Conservation (phyloP, 2,329 filamentous ascomycete species). For the Colletotrichum agaves region DNA sequence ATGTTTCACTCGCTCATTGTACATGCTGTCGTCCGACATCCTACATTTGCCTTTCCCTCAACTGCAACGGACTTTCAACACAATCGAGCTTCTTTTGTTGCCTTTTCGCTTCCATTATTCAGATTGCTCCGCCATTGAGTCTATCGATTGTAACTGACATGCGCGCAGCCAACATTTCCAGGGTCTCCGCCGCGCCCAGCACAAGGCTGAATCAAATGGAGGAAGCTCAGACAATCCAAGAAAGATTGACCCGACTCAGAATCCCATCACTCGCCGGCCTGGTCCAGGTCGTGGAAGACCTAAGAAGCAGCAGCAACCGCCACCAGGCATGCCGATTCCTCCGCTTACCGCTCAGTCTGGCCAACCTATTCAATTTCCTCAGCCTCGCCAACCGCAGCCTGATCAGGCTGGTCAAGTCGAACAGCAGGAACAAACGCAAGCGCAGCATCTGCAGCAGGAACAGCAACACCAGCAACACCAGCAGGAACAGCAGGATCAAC, state of each 20-base stretch:
- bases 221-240: constrained; percentile 47
- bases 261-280: constrained; percentile 70
- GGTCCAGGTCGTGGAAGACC: constrained; percentile 67
- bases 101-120: not conserved
- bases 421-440: not conserved
- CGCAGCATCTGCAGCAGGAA: no score
- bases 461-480: no score
- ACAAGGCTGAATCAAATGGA: constrained; percentile 59
- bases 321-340: constrained; percentile 34
- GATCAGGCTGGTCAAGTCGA: constrained; percentile 31
- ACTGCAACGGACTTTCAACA: not conserved
- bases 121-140: not conserved
- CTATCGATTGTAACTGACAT: constrained; percentile 8
- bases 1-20: not conserved
- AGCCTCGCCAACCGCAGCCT: constrained; percentile 10
- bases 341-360: constrained; percentile 18
- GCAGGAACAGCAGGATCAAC: not conserved
- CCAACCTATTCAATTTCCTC: constrained; percentile 8
- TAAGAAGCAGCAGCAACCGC: constrained; percentile 53
- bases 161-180: constrained; percentile 70
- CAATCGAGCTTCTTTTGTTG: not conserved
- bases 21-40: not conserved
- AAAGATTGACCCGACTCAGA: constrained; percentile 61
- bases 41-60: not conserved
- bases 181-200: constrained; percentile 65